Evolutionary conservation across 1,284 basidiomycete genomes (phyloP).

Genomic region (Pseudozyma hubeiensis): DNA sequence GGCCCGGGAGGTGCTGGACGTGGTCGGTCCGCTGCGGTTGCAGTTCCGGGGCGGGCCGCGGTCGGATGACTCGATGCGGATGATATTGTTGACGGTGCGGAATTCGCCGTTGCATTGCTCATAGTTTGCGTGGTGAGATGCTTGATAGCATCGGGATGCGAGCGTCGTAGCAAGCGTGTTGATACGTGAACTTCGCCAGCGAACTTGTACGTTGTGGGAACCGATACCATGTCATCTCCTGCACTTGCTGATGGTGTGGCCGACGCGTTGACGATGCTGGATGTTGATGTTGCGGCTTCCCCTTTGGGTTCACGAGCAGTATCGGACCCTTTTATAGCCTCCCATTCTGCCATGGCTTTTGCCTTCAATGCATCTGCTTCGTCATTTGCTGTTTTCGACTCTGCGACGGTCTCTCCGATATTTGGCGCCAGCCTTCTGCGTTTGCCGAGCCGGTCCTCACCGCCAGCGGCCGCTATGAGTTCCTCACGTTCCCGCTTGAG

Average conservation of each 20-base stretch:
- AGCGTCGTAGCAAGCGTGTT: constrained; percentile 36
- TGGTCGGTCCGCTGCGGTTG: neutral
- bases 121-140: constrained; percentile 29
- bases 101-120: constrained; percentile 2
- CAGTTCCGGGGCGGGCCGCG: neutral
- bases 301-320: neutral
- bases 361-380: constrained; percentile 14
- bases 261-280: neutral
- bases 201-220: constrained; percentile 51
- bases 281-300: neutral
- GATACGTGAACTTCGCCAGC: constrained; percentile 45
- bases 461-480: constrained; percentile 33
- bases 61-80: constrained; percentile 10
- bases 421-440: constrained; percentile 17
- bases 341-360: constrained; percentile 28
- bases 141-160: constrained; percentile 54
- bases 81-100: neutral
- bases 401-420: neutral
- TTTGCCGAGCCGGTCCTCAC: constrained; percentile 35
- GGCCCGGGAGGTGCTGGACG: constrained; percentile 16
- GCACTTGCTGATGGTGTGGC: neutral
- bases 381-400: neutral
- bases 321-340: constrained; percentile 26
- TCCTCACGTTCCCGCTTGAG: constrained; percentile 33
- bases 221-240: constrained; percentile 40